A percentile compares a stretch with the other conserved stretches of the same genome.
phyloP scores from a whole-genome alignment of 371 early-diverging fungal genomes.

The Sporodiniella umbellata region DNA sequence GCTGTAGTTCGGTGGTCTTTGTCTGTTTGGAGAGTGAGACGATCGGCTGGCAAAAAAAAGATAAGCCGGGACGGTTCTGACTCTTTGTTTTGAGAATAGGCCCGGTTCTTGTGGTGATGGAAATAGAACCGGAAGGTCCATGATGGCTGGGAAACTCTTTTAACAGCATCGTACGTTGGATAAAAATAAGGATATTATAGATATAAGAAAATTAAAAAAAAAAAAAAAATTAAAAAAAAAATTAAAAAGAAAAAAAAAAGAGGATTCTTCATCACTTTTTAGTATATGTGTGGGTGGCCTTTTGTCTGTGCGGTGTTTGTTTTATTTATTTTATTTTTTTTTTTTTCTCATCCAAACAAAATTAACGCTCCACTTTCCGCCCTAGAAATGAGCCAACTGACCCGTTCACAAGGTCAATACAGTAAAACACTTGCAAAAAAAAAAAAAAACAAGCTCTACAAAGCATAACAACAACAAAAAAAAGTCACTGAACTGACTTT shows the following conservation, averaged over 20 bases:
- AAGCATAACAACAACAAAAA: no score
- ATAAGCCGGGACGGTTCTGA: conserved; percentile 21
- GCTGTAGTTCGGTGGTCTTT: conserved; percentile 3
- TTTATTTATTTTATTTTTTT: not conserved
- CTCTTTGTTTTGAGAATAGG: conserved; percentile 6
- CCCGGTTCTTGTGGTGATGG: not conserved
- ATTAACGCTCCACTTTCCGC: not conserved
- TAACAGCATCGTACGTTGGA: not conserved
- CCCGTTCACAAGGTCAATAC: not conserved
- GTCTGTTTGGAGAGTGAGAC: conserved; percentile 1
- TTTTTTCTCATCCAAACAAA: not conserved
- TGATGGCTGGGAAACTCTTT: not conserved
- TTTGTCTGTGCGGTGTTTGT: not conserved
- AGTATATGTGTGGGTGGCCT: not conserved
- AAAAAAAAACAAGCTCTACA: no score
- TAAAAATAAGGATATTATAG: not conserved
- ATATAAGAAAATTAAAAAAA: not conserved
- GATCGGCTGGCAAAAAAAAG: conserved; percentile 22
- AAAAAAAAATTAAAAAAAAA: not conserved
- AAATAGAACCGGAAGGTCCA: conserved; percentile 1
- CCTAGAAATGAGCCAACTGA: no score
- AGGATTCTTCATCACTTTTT: no score
- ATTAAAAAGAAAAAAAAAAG: not conserved
- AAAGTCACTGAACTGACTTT: no score
- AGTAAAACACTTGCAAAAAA: no score